Percentiles rank a stretch among this genome's conserved stretches.
phyloP scores from a whole-genome alignment of 2,329 filamentous ascomycete species.

The Teratosphaeria destructans region DNA sequence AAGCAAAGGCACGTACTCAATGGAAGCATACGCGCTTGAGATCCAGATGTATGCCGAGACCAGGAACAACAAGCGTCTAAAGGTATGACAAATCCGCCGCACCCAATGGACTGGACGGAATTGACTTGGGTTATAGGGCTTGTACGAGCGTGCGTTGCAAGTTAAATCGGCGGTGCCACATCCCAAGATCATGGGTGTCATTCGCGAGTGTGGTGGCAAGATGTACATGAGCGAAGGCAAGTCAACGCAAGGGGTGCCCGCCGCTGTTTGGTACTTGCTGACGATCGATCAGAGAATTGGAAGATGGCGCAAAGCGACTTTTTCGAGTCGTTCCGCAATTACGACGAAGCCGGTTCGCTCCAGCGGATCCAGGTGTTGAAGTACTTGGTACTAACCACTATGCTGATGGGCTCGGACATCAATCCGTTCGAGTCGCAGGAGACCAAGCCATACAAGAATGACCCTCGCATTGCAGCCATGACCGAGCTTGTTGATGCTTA shows the following conservation, averaged over 20 bases:
- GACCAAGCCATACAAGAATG: constrained; percentile 94
- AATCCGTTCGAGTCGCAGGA: constrained; percentile 98
- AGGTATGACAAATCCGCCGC: constrained; percentile 37
- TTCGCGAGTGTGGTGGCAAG: constrained; percentile 95
- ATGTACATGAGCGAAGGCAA: constrained; percentile 95
- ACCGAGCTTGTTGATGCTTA: constrained; percentile 94
- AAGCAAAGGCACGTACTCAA: constrained; percentile 89
- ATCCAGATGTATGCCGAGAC: constrained; percentile 98
- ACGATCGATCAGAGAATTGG: constrained; percentile 68
- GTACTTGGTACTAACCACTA: constrained; percentile 90
- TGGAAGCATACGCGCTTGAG: constrained; percentile 92
- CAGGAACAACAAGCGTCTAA: constrained; percentile 93
- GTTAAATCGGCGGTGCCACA: constrained; percentile 96
- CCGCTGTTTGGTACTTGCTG: constrained; percentile 11
- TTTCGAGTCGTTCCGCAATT: constrained; percentile 97
- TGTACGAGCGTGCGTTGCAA: constrained; percentile 83
- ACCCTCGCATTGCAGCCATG: constrained; percentile 92
- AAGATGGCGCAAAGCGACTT: constrained; percentile 94
- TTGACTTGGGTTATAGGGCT: constrained; percentile 35
- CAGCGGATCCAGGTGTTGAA: constrained; percentile 96
- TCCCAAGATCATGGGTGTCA: constrained; percentile 98
- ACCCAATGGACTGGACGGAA: not conserved
- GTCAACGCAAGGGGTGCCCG: constrained; percentile 20
- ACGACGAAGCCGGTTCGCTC: constrained; percentile 92
- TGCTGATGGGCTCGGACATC: constrained; percentile 98